These are phyloP conservation scores for Melastoma candidum DNA, from an alignment of 441 rosid genomes.

Conservation along the genomic window DNA sequence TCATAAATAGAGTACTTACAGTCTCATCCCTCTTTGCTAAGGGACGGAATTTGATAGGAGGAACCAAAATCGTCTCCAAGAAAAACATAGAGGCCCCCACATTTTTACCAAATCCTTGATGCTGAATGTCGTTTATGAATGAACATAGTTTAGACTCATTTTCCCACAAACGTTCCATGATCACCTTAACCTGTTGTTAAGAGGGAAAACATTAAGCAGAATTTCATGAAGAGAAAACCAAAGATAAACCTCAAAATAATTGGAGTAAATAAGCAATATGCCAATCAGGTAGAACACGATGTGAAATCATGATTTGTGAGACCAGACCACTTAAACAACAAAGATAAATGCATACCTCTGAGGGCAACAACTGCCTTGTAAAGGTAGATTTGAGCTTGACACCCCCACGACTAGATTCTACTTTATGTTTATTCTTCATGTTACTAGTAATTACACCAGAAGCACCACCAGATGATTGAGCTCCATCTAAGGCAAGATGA, in stretches of 20 bases:
- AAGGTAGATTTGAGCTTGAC: constrained; percentile 24
- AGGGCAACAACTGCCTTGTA: constrained; percentile 55
- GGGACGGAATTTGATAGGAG: constrained; percentile 88
- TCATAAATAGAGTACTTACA: constrained; percentile 29
- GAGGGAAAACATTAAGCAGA: constrained; percentile 6
- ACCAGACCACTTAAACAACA: background rate
- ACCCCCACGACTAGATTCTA: constrained; percentile 22
- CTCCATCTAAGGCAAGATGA: constrained; percentile 12
- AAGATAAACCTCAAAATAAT: background rate
- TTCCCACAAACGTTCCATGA: constrained; percentile 64
- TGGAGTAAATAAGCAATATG: background rate
- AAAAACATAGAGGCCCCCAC: constrained; percentile 62
- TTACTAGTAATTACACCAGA: constrained; percentile 22
- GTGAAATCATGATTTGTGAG: background rate
- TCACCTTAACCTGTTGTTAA: constrained; percentile 54
- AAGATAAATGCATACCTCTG: constrained; percentile 41
- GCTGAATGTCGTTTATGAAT: constrained; percentile 70
- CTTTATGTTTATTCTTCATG: constrained; percentile 21
- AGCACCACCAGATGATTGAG: constrained; percentile 13
- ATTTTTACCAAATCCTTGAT: constrained; percentile 35
- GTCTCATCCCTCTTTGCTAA: constrained; percentile 85
- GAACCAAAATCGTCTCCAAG: constrained; percentile 66
- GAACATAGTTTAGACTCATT: constrained; percentile 77
- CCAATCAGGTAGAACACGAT: constrained; percentile 4
- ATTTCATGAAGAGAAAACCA: background rate